Base-by-base conservation (phyloP, 2,329 filamentous ascomycete species). In the Neofusicoccum umdonicola region DNA sequence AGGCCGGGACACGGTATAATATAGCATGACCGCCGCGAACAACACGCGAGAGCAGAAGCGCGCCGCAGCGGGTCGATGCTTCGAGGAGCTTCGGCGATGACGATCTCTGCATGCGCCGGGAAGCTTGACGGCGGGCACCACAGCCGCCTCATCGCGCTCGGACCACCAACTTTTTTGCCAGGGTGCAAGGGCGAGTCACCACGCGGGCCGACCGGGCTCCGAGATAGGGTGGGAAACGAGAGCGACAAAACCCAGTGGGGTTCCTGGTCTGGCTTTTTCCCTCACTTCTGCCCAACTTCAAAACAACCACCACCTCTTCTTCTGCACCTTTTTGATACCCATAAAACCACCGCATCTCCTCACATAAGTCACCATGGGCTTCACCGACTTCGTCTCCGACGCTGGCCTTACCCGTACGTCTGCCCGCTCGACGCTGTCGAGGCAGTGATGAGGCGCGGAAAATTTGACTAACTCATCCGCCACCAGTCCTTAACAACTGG, bases 401-500 rank as follows among this genome's bases (percentile, higher is more conserved):
- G 81, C 87, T 81, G 88, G 88, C 76, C 80, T 88, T 68, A 82
- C 84, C 74, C 74, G 85, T 86, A 83, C 72, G 84, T 81, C 44
- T 58, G 27, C 51, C 19, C 65, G 44, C 39, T 50, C 37, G 35
- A n/a, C 17, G 44, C 47, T 27, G 27, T 11, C 54, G 51, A 17
- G 39, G 37, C 41, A 44, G 52, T 27, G 27, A 12, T 62, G 58
- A 17, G 47, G 37, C 41, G 50, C 41, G 52, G 47, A 61, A 52
- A 42, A 12, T 66, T 63, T 67, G 62, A 66, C 63, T 67, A 54
- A 68, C 63, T 22, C 56, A 62, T 22, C 37, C 61, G 17, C 44
- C 9, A 7, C 27, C 70, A 88, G 86, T 88, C 74, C 86, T 91
- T 73, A 88, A 92, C 84, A 85, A 80, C 83, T 91, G 87, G 87